Evolutionary conservation across 768 basidiomycete genomes (phyloP), one percentile per base, ranked within the genome.

Genomic region (Tubosaeta sp.): DNA sequence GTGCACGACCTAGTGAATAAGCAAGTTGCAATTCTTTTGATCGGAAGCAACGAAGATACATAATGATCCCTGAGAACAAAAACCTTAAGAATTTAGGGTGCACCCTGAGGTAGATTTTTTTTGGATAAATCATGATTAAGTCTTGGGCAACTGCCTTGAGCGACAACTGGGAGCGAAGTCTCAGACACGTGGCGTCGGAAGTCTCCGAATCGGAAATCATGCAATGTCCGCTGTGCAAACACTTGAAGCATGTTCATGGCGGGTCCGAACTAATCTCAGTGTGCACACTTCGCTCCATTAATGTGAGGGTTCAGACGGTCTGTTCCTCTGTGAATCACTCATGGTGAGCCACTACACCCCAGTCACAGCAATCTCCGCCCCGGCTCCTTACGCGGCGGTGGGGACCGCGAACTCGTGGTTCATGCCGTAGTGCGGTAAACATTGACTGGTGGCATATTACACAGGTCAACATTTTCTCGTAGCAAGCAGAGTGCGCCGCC

Each of bases 311-410:
- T 32, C 40, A 29, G 24, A 29, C 25, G n/a, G 41, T 16, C 16
- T 42, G 24, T 27, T 29, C 9, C n/a, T 25, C 39, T 43, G 41
- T 25, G 41, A 29, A 43, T 43, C 27, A 29, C n/a, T 18, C 42
- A 44, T 25, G 46, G 46, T 39, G 19, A 48, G 46, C 38, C 24
- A 29, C 46, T 46, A 43, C 22, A 41, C 25, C 27, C 43, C 44
- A 32, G 18, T 29, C 47, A 49, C 58, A 61, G 21, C 60, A 59
- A 69, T 69, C 61, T 68, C 68, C 68, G 62, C 66, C 59, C 48
- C 49, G 52, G 48, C 36, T 49, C 46, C 38, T 40, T 35, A 35
- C 22, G 45, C 45, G 46, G 46, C 53, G 65, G 53, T 39, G 51
- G 43, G 46, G 52, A 57, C 25, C 42, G 44, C 48, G 16, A 38